Evolutionary conservation across 2,329 filamentous ascomycete genomes (phyloP).

Genomic region (Penicillium glabrum): DNA sequence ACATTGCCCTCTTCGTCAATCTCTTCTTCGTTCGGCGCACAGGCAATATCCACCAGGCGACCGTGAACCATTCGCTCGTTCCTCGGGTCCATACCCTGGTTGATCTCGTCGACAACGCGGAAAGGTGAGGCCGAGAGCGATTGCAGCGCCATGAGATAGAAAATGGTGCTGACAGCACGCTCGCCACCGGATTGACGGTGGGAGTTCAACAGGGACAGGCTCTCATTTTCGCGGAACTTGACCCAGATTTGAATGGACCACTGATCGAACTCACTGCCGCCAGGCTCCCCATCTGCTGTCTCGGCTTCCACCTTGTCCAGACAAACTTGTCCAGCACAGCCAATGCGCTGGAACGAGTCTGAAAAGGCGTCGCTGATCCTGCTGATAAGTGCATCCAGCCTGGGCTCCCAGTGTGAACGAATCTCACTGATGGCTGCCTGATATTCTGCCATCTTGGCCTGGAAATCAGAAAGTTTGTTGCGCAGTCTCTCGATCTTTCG

Average conservation of each 20-base stretch:
- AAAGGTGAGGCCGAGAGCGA: slow-evolving; percentile 91
- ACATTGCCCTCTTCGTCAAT: slow-evolving; percentile 36
- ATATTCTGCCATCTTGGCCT: slow-evolving; percentile 56
- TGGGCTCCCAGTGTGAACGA: slow-evolving; percentile 76
- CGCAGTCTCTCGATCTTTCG: slow-evolving; percentile 67
- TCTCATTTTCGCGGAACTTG: slow-evolving; percentile 86
- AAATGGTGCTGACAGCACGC: slow-evolving; percentile 93
- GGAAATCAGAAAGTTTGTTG: slow-evolving; percentile 57
- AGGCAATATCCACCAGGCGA: slow-evolving; percentile 97
- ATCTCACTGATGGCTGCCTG: slow-evolving; percentile 63
- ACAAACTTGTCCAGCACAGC: slow-evolving; percentile 85
- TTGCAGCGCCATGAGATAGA: slow-evolving; percentile 98
- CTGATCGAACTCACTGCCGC: slow-evolving; percentile 76
- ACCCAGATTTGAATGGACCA: slow-evolving; percentile 95
- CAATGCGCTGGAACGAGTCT: slow-evolving; percentile 91
- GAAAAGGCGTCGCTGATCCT: slow-evolving; percentile 89
- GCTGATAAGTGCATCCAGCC: slow-evolving; percentile 71
- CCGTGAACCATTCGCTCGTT: slow-evolving; percentile 98
- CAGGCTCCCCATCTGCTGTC: slow-evolving; percentile 29
- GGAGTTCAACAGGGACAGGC: slow-evolving; percentile 78
- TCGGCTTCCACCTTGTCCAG: slow-evolving; percentile 68
- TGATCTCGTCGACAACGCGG: slow-evolving; percentile 98
- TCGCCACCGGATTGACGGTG: slow-evolving; percentile 96
- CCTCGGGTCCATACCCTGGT: slow-evolving; percentile 98
- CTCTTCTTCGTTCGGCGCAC: slow-evolving; percentile 59